Conservation (phyloP, 345 rosid species). For the Gossypium herbaceum region DNA sequence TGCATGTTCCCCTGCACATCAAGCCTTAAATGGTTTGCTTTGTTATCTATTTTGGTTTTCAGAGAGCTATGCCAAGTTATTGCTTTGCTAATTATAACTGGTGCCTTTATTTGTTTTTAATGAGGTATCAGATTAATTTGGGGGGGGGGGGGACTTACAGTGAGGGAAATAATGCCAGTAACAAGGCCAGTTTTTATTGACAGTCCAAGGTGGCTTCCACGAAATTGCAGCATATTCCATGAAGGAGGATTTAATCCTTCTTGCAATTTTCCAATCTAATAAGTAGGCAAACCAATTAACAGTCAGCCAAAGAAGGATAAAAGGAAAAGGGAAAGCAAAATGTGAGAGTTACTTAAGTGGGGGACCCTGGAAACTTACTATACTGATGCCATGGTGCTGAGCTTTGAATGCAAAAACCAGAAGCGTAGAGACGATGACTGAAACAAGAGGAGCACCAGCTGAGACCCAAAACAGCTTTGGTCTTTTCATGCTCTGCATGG, state of each 20-base stretch:
- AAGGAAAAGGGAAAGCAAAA: background rate
- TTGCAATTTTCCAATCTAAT: slow-evolving; percentile 77
- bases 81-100: background rate
- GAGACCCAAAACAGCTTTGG: slow-evolving; percentile 25
- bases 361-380: slow-evolving; percentile 15
- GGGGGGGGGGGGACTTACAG: slow-evolving; percentile 38
- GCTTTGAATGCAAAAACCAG: slow-evolving; percentile 73
- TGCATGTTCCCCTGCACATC: background rate
- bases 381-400: slow-evolving; percentile 63
- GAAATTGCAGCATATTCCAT: slow-evolving; percentile 80
- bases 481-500: slow-evolving; percentile 70
- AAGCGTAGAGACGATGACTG: slow-evolving; percentile 72
- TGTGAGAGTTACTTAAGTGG: background rate
- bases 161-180: slow-evolving; percentile 93
- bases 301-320: background rate
- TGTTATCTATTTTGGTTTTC: background rate
- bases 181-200: slow-evolving; percentile 71
- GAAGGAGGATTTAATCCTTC: slow-evolving; percentile 94
- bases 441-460: slow-evolving; percentile 59
- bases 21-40: background rate
- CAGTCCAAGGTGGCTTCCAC: slow-evolving; percentile 64
- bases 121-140: background rate
- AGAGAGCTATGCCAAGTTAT: background rate
- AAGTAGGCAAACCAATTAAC: background rate
- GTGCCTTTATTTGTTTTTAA: background rate